Percentiles rank a stretch among this genome's conserved stretches.
These are phyloP conservation scores for Candida sonorensis DNA, from an alignment of 805 yeast species.

Conservation along the genomic window DNA sequence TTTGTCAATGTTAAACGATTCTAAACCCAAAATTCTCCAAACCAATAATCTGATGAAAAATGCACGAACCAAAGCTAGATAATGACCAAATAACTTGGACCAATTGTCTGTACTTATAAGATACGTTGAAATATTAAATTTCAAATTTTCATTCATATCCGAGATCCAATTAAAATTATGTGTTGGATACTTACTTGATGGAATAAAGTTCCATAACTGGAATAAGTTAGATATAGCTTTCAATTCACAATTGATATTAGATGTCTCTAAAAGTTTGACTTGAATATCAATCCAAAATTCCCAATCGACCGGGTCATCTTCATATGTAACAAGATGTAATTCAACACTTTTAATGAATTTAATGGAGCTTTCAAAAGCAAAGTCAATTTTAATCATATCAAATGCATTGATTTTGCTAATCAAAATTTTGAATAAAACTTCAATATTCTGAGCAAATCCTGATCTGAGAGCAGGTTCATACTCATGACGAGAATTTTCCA, in stretches of 20 bases:
- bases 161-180: constrained; percentile 30
- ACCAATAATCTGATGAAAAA: constrained; percentile 60
- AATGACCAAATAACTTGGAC: constrained; percentile 60
- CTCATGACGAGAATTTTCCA: constrained; percentile 23
- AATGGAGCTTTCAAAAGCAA: constrained; percentile 17
- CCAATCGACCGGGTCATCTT: constrained; percentile 48
- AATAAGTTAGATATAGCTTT: constrained; percentile 61
- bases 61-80: constrained; percentile 71
- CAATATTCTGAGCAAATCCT: constrained; percentile 19
- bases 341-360: constrained; percentile 18
- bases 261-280: constrained; percentile 53
- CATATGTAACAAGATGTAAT: constrained; percentile 6
- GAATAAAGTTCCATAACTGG: constrained; percentile 68
- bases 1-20: constrained; percentile 6
- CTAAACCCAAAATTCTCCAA: constrained; percentile 48
- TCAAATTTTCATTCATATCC: constrained; percentile 32
- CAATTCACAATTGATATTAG: constrained; percentile 54
- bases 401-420: constrained; percentile 18
- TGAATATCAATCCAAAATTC: constrained; percentile 64
- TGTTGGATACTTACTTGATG: constrained; percentile 22
- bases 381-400: constrained; percentile 19
- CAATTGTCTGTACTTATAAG: constrained; percentile 45
- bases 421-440: constrained; percentile 17
- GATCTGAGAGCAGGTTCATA: constrained; percentile 19
- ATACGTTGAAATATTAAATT: constrained; percentile 48